Evolutionary conservation across 139 green algal genomes (phyloP).

Genomic region (Micromonas pusilla): DNA sequence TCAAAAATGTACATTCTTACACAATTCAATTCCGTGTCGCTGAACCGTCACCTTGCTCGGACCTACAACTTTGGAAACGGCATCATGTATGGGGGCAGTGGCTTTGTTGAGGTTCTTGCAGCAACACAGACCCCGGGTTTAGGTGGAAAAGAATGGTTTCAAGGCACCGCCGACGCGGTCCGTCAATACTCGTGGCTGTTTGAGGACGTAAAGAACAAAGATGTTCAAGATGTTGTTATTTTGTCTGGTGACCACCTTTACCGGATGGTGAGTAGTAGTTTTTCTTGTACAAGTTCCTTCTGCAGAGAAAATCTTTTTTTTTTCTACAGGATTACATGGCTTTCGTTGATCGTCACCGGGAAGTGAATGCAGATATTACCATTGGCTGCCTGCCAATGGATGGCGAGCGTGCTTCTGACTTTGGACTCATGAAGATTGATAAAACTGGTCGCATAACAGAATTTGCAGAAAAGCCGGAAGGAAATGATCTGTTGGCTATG

Average conservation of each 20-base stretch:
- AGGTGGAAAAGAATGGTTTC: conserved; percentile 69
- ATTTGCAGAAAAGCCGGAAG: conserved; percentile 92
- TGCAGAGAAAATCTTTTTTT: neutral
- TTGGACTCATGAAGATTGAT: conserved; percentile 66
- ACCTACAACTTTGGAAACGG: conserved; percentile 93
- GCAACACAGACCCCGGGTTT: conserved; percentile 72
- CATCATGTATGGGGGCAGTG: conserved; percentile 37
- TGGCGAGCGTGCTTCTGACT: conserved; percentile 49
- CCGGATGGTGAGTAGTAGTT: conserved; percentile 73
- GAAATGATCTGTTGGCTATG: conserved; percentile 84
- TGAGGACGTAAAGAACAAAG: conserved; percentile 49
- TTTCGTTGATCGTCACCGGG: conserved; percentile 89
- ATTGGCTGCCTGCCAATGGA: conserved; percentile 87
- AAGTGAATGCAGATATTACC: conserved; percentile 87
- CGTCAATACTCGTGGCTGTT: conserved; percentile 90
- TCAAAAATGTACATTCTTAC: conserved; percentile 98
- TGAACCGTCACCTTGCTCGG: conserved; percentile 93
- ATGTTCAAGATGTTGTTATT: conserved; percentile 94
- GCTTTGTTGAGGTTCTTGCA: conserved; percentile 68
- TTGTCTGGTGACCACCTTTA: conserved; percentile 77
- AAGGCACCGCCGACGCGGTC: conserved; percentile 96
- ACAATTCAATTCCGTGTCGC: conserved; percentile 90
- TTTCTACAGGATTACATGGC: conserved; percentile 73
- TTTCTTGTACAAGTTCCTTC: neutral
- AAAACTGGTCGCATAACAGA: conserved; percentile 65